Percentiles rank a stretch among this genome's conserved stretches.
Conservation (phyloP, 495 filamentous ascomycete genomes). For the Penicillium flavigenum region DNA sequence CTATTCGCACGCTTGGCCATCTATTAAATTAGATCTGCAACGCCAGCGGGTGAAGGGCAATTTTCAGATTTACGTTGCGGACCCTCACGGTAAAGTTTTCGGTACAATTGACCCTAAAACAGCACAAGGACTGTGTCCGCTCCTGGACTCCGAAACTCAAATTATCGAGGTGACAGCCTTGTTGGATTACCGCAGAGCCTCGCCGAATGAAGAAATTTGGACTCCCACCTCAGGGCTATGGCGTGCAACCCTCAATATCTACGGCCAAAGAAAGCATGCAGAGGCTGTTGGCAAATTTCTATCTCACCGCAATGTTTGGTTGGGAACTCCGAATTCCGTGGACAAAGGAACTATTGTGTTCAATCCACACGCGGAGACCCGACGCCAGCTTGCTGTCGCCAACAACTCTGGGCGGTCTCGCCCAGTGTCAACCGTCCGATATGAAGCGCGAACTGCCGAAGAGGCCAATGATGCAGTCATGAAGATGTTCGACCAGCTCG, state of each 20-base stretch:
- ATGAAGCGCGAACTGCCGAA: constrained; percentile 67
- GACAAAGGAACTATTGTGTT: constrained; percentile 63
- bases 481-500: constrained; percentile 82
- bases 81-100: constrained; percentile 67
- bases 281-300: constrained; percentile 63
- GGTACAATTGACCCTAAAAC: constrained; percentile 72
- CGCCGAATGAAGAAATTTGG: constrained; percentile 56
- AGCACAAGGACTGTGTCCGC: constrained; percentile 62
- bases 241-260: constrained; percentile 68
- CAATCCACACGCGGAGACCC: constrained; percentile 64
- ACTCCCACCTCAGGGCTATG: constrained; percentile 51
- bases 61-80: constrained; percentile 63
- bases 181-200: constrained; percentile 60
- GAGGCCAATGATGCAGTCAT: constrained; percentile 82
- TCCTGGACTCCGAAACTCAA: constrained; percentile 59
- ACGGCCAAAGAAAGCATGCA: constrained; percentile 69
- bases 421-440: constrained; percentile 32
- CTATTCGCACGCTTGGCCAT: constrained; percentile 57
- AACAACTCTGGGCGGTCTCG: constrained; percentile 24
- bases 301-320: constrained; percentile 60
- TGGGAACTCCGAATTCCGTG: constrained; percentile 61
- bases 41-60: constrained; percentile 53
- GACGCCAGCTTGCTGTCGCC: constrained; percentile 34
- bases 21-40: constrained; percentile 67
- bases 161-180: constrained; percentile 64